phyloP scores from a whole-genome alignment of 257 asterid species.

The Coffea eugenioides region DNA sequence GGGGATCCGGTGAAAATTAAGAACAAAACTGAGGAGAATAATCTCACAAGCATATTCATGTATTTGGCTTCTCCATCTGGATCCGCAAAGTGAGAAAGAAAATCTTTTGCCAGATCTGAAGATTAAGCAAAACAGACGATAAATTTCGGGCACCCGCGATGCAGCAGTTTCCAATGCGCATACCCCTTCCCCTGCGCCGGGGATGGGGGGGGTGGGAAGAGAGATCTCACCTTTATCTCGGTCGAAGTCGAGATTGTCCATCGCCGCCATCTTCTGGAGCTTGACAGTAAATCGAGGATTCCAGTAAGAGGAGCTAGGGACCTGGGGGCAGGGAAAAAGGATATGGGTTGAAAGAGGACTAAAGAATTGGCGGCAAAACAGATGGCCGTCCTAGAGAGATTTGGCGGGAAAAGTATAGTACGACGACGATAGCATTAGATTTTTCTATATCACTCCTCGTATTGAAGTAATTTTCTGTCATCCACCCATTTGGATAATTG shows the following conservation, averaged over 20 bases:
- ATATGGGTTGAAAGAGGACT: conserved; percentile 12
- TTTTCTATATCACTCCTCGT: too few species aligned
- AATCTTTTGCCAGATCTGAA: conserved; percentile 78
- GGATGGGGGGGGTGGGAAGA: neutral
- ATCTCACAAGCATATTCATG: conserved; percentile 64
- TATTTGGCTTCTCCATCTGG: conserved; percentile 72
- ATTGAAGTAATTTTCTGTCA: too few species aligned
- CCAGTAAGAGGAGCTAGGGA: conserved; percentile 7
- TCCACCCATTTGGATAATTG: too few species aligned
- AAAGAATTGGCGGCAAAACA: conserved; percentile 56
- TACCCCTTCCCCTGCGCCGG: neutral
- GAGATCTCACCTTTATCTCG: conserved; percentile 57
- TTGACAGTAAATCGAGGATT: neutral
- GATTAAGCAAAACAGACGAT: neutral
- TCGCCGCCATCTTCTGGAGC: conserved; percentile 31
- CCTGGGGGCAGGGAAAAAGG: conserved; percentile 1
- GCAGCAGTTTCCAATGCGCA: neutral
- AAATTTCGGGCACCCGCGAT: neutral
- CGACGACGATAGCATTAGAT: neutral
- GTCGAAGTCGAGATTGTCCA: conserved; percentile 61
- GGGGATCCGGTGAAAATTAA: neutral
- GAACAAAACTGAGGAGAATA: neutral
- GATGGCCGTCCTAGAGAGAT: conserved; percentile 9
- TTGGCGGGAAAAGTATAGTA: conserved; percentile 61
- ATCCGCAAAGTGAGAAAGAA: conserved; percentile 69